These are phyloP conservation scores for Drechslerella stenobrocha DNA, from an alignment of 2,329 filamentous ascomycete genomes.

Conservation along the genomic window DNA sequence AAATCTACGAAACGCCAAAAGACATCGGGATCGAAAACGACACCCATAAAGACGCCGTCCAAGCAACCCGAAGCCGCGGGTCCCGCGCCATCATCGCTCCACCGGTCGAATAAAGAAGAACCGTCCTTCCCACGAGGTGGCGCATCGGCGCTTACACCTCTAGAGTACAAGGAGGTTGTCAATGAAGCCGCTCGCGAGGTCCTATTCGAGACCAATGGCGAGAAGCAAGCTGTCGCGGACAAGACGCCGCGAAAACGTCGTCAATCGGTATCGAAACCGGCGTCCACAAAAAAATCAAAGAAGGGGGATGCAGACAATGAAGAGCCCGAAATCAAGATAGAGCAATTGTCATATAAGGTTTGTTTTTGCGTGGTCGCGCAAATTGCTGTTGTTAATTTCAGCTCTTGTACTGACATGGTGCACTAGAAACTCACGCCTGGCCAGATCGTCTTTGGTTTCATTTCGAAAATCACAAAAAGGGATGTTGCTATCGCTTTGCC, in stretches of 20 bases:
- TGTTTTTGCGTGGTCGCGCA: constrained; percentile 49
- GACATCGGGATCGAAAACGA: constrained; percentile 18
- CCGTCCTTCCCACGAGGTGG: constrained; percentile 90
- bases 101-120: constrained; percentile 70
- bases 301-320: constrained; percentile 60
- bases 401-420: not conserved
- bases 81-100: constrained; percentile 49
- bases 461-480: constrained; percentile 76
- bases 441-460: constrained; percentile 82
- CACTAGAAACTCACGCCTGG: constrained; percentile 77
- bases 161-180: constrained; percentile 96
- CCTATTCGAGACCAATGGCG: constrained; percentile 75
- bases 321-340: constrained; percentile 68
- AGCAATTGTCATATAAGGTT: constrained; percentile 88
- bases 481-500: constrained; percentile 81
- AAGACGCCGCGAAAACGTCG: constrained; percentile 52
- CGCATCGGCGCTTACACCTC: constrained; percentile 81
- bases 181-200: constrained; percentile 91
- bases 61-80: constrained; percentile 9
- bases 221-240: constrained; percentile 58
- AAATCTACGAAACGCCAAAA: constrained; percentile 47
- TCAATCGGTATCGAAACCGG: constrained; percentile 57
- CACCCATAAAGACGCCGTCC: constrained; percentile 18
- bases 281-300: constrained; percentile 63
- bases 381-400: constrained; percentile 1